Evolutionary conservation across 108 stramenopile species (phyloP).

Genomic region (Seminavis robusta): DNA sequence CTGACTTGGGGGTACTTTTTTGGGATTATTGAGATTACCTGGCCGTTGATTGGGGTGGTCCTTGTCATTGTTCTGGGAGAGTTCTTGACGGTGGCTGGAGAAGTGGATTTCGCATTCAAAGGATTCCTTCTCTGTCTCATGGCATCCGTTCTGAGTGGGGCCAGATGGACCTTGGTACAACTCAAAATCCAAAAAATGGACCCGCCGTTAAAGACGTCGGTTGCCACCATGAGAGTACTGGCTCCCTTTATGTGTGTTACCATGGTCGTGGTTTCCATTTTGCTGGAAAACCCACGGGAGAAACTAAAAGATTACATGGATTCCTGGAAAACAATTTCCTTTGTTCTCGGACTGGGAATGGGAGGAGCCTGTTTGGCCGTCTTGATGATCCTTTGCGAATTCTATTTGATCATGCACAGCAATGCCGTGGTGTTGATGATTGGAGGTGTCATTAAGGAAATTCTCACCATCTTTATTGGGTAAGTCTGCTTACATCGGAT

Average conservation of each 20-base stretch:
- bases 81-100: constrained; percentile 71
- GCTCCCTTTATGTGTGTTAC: constrained; percentile 73
- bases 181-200: constrained; percentile 73
- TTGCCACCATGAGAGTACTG: constrained; percentile 79
- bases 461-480: constrained; percentile 83
- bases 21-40: constrained; percentile 78
- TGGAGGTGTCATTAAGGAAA: constrained; percentile 88
- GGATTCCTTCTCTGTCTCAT: constrained; percentile 71
- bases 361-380: constrained; percentile 76
- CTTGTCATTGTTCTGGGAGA: constrained; percentile 71
- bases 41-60: constrained; percentile 63
- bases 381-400: constrained; percentile 85
- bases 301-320: constrained; percentile 36
- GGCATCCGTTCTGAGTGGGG: constrained; percentile 68
- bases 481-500: constrained; percentile 13
- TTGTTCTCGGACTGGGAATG: constrained; percentile 51
- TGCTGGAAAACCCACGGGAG: constrained; percentile 63
- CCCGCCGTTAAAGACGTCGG: constrained; percentile 76
- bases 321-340: background rate
- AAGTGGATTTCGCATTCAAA: no score
- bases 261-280: constrained; percentile 62
- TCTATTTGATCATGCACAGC: constrained; percentile 79
- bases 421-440: constrained; percentile 87
- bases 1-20: constrained; percentile 75
- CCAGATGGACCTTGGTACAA: constrained; percentile 86